A percentile compares a stretch with the other conserved stretches of the same genome.
Evolutionary conservation across 257 asterid species (phyloP).

Genomic region (Solanum medicagineum): DNA sequence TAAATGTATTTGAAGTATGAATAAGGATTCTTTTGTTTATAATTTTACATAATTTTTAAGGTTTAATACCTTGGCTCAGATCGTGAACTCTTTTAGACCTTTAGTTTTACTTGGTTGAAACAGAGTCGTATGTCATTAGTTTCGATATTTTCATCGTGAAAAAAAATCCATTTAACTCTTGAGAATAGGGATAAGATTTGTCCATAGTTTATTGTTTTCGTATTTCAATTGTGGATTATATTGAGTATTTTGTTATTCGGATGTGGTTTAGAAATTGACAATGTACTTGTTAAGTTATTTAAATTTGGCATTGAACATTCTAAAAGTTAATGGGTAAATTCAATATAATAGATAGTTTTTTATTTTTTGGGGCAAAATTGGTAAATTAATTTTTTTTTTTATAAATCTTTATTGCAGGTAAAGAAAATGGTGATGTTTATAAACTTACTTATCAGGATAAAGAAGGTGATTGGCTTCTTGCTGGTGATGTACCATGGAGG

Average conservation of each 20-base stretch:
- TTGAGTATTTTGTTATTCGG: background rate
- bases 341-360: background rate
- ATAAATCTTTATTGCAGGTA: conserved; percentile 10
- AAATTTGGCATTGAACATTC: background rate
- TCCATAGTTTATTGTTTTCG: background rate
- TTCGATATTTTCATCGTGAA: background rate
- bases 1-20: too few species aligned
- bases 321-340: background rate
- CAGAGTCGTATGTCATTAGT: background rate
- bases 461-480: conserved; percentile 61
- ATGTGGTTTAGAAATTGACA: background rate
- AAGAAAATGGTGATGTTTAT: conserved; percentile 21
- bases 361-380: background rate
- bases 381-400: background rate
- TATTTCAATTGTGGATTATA: too few species aligned
- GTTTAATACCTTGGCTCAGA: too few species aligned
- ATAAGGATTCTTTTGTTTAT: too few species aligned
- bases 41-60: background rate
- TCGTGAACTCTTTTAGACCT: too few species aligned
- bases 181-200: too few species aligned
- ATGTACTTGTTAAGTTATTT: background rate
- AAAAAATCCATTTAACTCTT: too few species aligned
- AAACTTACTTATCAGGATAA: conserved; percentile 42
- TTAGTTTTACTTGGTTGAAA: too few species aligned
- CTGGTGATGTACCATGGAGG: conserved; percentile 61